Base-by-base conservation (phyloP, 106 monocot species). In the Dendrobium huoshanense region DNA sequence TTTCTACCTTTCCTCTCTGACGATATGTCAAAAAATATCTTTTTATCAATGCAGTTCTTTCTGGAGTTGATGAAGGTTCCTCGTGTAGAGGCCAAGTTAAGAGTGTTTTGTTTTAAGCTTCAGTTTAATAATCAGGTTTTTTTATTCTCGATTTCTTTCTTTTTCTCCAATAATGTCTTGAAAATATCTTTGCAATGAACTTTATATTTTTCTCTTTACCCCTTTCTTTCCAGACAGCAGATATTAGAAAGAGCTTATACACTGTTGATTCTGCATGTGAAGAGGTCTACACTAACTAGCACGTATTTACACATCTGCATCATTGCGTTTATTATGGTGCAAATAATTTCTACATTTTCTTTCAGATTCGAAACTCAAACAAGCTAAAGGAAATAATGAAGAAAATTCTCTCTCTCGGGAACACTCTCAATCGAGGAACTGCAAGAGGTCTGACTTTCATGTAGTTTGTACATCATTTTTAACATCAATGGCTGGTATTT, bases 311-410 rank as follows among this genome's bases (percentile, higher is more conserved):
- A 22, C 24, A n/a, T 65, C 25, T 65, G n/a, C 22, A 65, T 65
- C 24, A 22, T n/a, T 65, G n/a, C 9, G 80, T 78, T 33, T 47
- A 51, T 51, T 51, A 15, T 51, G 51, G 51, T 51, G 51, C 15
- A 51, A 51, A 13, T 51, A 51, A 51, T 48, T 51, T 77, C 45
- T 59, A 9, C 20, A 44, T 33, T 13, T 15, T 37, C 47, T 81
- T 40, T 70, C 90, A 96, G 96, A 76, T 96, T 49, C 77, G 93
- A 78, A 87, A 83, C 78, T 96, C 96, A 83, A 84, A 88, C 73
- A 96, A 96, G 83, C 79, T 96, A 68, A 96, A 93, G 85, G 96
- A 91, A 67, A 90, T 96, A 47, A 91, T 96, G 96, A 93, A 96
- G 85, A 96, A 83, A 83, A 96, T 96, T 88, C 80, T 96, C 4